phyloP scores from a whole-genome alignment of 2,329 filamentous ascomycete species.

The Zasmidium angulare region DNA sequence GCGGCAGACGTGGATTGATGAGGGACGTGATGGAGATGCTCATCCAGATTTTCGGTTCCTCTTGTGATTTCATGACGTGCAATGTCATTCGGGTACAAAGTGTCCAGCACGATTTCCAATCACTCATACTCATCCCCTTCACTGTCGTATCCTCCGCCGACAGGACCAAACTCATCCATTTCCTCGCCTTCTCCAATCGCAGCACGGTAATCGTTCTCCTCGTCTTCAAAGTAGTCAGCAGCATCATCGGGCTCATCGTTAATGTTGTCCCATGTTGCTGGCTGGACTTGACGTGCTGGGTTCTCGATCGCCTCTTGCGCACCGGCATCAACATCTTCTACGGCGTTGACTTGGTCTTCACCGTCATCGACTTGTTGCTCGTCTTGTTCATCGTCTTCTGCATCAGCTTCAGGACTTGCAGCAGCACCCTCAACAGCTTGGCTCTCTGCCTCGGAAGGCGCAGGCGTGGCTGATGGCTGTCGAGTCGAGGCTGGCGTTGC shows the following conservation, averaged over 20 bases:
- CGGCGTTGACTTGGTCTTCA: conserved; percentile 54
- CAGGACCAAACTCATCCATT: background rate
- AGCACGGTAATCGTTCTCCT: conserved; percentile 33
- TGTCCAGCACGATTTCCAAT: too few species aligned
- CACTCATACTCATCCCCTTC: background rate
- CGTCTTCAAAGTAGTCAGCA: conserved; percentile 52
- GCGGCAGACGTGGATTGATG: background rate
- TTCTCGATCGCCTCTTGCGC: conserved; percentile 54
- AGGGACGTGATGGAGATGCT: background rate
- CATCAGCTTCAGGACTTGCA: background rate
- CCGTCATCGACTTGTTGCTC: background rate
- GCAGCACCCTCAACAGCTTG: background rate
- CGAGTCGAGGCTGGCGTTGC: background rate
- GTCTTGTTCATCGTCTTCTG: too few species aligned
- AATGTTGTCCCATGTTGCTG: conserved; percentile 44
- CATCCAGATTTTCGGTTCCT: background rate
- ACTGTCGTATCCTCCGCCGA: background rate
- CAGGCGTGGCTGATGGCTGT: conserved; percentile 1
- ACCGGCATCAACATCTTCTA: conserved; percentile 59
- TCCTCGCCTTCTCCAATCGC: conserved; percentile 1
- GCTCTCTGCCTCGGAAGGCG: background rate
- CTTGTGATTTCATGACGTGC: too few species aligned
- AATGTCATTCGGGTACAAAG: too few species aligned
- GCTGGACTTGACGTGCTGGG: conserved; percentile 42
- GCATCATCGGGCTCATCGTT: conserved; percentile 45